phyloP scores from a whole-genome alignment of 768 basidiomycete species.

The Mycena chlorophos region DNA sequence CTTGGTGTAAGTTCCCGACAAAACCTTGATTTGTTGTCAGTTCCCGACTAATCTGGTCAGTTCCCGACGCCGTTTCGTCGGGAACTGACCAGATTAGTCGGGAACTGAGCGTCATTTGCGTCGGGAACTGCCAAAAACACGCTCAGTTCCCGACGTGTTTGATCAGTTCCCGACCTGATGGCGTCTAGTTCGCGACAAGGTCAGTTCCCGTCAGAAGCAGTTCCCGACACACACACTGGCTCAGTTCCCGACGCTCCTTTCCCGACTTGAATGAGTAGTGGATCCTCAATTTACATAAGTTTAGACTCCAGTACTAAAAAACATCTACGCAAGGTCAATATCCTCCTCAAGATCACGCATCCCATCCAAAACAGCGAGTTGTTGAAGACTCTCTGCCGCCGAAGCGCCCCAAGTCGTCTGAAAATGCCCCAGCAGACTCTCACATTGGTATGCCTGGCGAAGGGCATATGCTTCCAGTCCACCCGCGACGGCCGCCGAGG shows the following conservation, averaged over 20 bases:
- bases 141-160: too few relatives aligned
- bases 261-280: too few relatives aligned
- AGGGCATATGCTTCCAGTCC: neutral
- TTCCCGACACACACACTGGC: too few relatives aligned
- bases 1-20: neutral
- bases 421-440: neutral
- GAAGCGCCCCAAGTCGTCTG: neutral
- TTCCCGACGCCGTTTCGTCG: neutral
- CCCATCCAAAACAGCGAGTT: neutral
- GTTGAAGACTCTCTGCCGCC: neutral
- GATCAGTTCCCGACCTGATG: too few relatives aligned
- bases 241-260: too few relatives aligned
- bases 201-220: too few relatives aligned
- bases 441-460: neutral
- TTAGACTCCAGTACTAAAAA: too few relatives aligned
- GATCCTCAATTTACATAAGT: too few relatives aligned
- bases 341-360: neutral
- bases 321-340: neutral
- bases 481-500: neutral
- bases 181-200: too few relatives aligned
- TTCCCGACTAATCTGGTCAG: neutral
- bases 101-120: neutral
- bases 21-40: too few relatives aligned
- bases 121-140: too few relatives aligned
- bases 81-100: neutral